Evolutionary conservation across 768 basidiomycete genomes (phyloP), one percentile per base, ranked within the genome.

Genomic region (Amanita jacksonii): DNA sequence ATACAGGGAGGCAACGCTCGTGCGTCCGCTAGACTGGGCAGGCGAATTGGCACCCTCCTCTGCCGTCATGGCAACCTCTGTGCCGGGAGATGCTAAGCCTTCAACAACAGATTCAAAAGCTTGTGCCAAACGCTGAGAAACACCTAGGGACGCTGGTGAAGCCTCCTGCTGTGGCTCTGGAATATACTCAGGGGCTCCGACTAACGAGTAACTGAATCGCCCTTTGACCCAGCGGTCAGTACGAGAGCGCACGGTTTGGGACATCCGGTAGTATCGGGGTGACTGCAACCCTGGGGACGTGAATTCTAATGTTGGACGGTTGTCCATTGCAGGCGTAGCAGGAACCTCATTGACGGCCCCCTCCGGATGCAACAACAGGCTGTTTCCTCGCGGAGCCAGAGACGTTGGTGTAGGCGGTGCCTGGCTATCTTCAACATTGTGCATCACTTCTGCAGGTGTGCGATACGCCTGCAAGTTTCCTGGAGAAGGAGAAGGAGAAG

Each of bases 161-260:
- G 39, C 1, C 4, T 36, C 46, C 47, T 32, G 55, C 54, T 38
- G 41, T 25, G 41, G 51, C 49, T 30, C n/a, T 43, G 46, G 12
- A 38, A 44, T 39, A 28, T 46, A 38, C 8, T 38, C 33, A 33
- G 41, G 13, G 47, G 38, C 20, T 32, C 34, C 41, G 19, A 28
- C 19, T 8, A 51, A 28, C 7, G 61, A 61, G 45, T 64, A 63
- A 28, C 59, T 59, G 46, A 79, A 75, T 37, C 79, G 68, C 18
- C 73, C 72, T 51, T 76, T 73, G 28, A 68, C 69, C 79, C 76
- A 82, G 20, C 70, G 72, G 38, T 61, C 62, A 33, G 80, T 81
- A 30, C 80, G 72, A 54, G 72, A 67, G 16, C 73, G 73, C 18
- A 81, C 61, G 12, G 76, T 80, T 51, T 69, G 59, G 13, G 73